Conservation (phyloP, 306 rosid species). For the Vigna unguiculata region DNA sequence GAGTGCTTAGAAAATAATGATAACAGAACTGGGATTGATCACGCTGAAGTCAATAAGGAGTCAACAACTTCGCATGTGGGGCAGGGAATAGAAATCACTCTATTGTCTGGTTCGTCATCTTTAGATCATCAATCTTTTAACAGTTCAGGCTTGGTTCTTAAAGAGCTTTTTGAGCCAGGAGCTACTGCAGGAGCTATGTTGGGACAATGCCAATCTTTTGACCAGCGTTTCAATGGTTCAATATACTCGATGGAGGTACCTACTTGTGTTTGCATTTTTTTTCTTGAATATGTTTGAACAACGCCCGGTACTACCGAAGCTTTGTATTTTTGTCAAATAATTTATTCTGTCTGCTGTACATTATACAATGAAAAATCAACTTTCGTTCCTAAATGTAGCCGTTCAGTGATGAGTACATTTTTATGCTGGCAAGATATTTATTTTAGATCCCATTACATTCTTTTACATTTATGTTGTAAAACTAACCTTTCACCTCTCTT, state of each 20-base stretch:
- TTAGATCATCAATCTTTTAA: slow-evolving; percentile 60
- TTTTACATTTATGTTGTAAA: slow-evolving; percentile 18
- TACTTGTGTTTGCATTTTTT: slow-evolving; percentile 11
- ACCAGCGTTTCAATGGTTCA: slow-evolving; percentile 62
- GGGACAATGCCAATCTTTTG: slow-evolving; percentile 67
- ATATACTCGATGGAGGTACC: slow-evolving; percentile 63
- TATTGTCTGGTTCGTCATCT: slow-evolving; percentile 75
- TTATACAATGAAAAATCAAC: not conserved
- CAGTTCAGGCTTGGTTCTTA: slow-evolving; percentile 78
- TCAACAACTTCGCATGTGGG: slow-evolving; percentile 56
- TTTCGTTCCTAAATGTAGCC: not conserved
- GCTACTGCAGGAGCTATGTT: slow-evolving; percentile 61
- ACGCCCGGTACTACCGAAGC: not conserved
- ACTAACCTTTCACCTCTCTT: slow-evolving; percentile 15
- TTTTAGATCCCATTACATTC: slow-evolving; percentile 14
- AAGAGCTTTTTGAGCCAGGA: slow-evolving; percentile 79
- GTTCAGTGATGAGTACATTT: slow-evolving; percentile 27
- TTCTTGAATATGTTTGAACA: slow-evolving; percentile 24
- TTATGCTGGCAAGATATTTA: slow-evolving; percentile 8
- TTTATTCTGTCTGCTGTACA: slow-evolving; percentile 26
- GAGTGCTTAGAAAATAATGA: slow-evolving; percentile 50
- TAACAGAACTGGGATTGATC: slow-evolving; percentile 50
- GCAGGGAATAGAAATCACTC: slow-evolving; percentile 79
- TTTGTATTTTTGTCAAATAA: slow-evolving; percentile 11
- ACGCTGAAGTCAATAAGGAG: slow-evolving; percentile 55